Percentiles rank a stretch among this genome's conserved stretches.
These are phyloP conservation scores for Caloboletus firmus DNA, from an alignment of 1,284 basidiomycete species.

Conservation along the genomic window DNA sequence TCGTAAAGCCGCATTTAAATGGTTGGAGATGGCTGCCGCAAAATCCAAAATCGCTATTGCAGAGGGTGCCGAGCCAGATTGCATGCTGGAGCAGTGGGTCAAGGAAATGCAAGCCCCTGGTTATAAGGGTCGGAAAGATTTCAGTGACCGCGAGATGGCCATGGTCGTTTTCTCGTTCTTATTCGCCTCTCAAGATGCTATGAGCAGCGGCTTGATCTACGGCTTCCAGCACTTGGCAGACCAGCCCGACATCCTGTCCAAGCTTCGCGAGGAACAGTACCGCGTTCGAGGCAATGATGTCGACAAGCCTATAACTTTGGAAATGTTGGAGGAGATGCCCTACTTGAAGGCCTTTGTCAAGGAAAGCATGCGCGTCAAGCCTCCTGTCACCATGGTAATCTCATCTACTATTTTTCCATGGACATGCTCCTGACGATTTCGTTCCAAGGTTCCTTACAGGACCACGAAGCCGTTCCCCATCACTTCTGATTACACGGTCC, in stretches of 20 bases:
- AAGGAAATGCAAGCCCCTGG: constrained; percentile 67
- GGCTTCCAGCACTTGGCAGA: constrained; percentile 96
- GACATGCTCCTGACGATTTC: constrained; percentile 6
- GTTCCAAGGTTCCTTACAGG: constrained; percentile 84
- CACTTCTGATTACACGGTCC: constrained; percentile 86
- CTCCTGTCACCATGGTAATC: constrained; percentile 88
- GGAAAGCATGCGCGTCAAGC: constrained; percentile 88
- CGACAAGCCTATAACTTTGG: constrained; percentile 82
- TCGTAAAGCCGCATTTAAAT: constrained; percentile 85
- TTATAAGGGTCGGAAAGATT: constrained; percentile 83
- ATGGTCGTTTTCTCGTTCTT: constrained; percentile 97
- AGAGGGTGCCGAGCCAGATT: constrained; percentile 78
- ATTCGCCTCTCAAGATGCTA: constrained; percentile 97
- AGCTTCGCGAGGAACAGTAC: constrained; percentile 91
- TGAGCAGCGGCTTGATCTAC: constrained; percentile 93
- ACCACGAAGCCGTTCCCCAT: constrained; percentile 91
- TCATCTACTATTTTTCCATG: constrained; percentile 1
- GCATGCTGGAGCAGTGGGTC: constrained; percentile 94
- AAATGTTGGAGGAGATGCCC: constrained; percentile 90
- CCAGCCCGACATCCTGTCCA: constrained; percentile 84
- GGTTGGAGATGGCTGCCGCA: constrained; percentile 79
- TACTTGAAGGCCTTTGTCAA: constrained; percentile 92
- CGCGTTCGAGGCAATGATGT: constrained; percentile 79
- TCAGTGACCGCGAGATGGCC: constrained; percentile 93
- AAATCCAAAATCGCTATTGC: constrained; percentile 86